A percentile compares a stretch with the other conserved stretches of the same genome.
Evolutionary conservation across 805 yeast species (phyloP).

Genomic region (Hanseniaspora mollemarum): DNA sequence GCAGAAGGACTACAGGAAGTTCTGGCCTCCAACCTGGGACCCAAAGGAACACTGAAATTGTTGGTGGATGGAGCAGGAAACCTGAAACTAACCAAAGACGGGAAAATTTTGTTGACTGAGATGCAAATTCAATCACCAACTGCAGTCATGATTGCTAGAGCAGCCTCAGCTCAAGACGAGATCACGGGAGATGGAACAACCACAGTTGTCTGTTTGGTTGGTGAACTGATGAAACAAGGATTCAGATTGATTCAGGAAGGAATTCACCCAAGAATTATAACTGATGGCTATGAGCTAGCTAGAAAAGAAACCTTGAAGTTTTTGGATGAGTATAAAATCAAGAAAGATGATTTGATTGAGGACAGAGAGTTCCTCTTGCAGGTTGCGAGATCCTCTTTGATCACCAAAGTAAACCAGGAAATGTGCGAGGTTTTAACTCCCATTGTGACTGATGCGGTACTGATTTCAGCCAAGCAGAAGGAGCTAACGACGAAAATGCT

Average conservation of each 20-base stretch:
- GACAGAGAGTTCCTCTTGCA: slow-evolving; percentile 83
- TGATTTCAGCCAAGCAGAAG: slow-evolving; percentile 48
- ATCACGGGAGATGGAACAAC: slow-evolving; percentile 99
- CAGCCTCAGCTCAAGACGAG: slow-evolving; percentile 97
- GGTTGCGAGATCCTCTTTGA: slow-evolving; percentile 79
- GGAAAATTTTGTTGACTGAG: slow-evolving; percentile 81
- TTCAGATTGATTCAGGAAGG: slow-evolving; percentile 87
- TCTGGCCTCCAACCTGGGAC: slow-evolving; percentile 83
- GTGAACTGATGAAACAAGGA: slow-evolving; percentile 88
- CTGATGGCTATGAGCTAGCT: slow-evolving; percentile 91
- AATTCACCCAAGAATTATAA: slow-evolving; percentile 85
- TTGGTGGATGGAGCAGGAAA: slow-evolving; percentile 94
- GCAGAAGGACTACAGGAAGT: slow-evolving; percentile 96
- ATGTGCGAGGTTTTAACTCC: slow-evolving; percentile 77
- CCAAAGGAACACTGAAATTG: slow-evolving; percentile 93
- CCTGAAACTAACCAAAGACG: slow-evolving; percentile 92
- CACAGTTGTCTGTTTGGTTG: slow-evolving; percentile 85
- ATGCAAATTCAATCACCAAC: slow-evolving; percentile 95
- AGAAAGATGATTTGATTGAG: slow-evolving; percentile 33
- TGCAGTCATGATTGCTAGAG: slow-evolving; percentile 85
- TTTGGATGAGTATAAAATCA: slow-evolving; percentile 54
- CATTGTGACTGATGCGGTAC: slow-evolving; percentile 90
- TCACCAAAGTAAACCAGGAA: slow-evolving; percentile 74
- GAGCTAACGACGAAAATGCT: slow-evolving; percentile 28
- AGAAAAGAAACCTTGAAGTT: slow-evolving; percentile 61